Conservation (phyloP, 441 rosid species). For the Syzygium malaccense region DNA sequence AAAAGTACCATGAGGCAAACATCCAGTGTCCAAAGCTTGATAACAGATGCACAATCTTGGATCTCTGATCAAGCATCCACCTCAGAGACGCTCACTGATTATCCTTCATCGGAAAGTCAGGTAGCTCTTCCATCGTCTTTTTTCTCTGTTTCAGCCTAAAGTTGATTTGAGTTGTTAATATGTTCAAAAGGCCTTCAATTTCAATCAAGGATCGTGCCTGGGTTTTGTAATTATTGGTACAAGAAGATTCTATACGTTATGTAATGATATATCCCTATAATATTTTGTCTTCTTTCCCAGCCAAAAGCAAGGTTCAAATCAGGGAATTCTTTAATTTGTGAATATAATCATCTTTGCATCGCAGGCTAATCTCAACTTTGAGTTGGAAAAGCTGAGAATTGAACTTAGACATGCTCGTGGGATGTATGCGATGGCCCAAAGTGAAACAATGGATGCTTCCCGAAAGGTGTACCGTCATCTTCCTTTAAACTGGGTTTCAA, state of each 20-base stretch:
- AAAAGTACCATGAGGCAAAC: constrained; percentile 26
- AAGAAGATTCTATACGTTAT: neutral
- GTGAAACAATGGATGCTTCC: constrained; percentile 71
- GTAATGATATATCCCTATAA: neutral
- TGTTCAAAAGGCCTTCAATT: neutral
- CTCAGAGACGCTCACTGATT: constrained; percentile 39
- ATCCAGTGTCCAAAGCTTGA: constrained; percentile 39
- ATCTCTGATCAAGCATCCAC: constrained; percentile 46
- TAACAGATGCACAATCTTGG: constrained; percentile 36
- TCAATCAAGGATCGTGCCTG: neutral
- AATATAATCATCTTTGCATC: constrained; percentile 5
- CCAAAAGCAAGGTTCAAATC: neutral
- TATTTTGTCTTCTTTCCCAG: neutral
- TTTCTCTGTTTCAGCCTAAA: neutral
- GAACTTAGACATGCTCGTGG: constrained; percentile 79
- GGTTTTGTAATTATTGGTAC: neutral
- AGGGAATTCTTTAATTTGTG: neutral
- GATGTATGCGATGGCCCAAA: constrained; percentile 66
- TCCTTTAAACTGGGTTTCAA: neutral
- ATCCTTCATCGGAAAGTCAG: constrained; percentile 14
- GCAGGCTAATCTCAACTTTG: constrained; percentile 57
- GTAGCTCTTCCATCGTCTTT: constrained; percentile 6
- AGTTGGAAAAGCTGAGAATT: constrained; percentile 74
- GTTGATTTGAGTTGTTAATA: neutral
- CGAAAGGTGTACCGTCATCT: constrained; percentile 40